phyloP scores from a whole-genome alignment of 306 rosid species.

The Casuarina cunninghamiana region DNA sequence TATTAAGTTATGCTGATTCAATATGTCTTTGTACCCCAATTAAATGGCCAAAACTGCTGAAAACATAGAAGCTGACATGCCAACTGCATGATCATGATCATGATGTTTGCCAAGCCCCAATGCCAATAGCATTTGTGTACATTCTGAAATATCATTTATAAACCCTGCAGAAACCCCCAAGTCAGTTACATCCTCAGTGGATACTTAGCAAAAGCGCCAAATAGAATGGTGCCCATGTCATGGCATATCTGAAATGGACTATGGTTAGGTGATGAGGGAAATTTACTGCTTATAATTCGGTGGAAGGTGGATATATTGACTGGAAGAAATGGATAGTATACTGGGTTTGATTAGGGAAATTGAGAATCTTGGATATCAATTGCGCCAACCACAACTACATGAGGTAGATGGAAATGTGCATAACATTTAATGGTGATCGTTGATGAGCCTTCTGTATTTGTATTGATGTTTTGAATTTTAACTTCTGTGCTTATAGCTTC shows the following conservation, averaged over 20 bases:
- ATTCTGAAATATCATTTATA: no score
- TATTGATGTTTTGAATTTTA: conserved; percentile 4
- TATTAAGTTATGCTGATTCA: no score
- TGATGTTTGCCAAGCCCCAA: no score
- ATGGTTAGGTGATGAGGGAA: not conserved
- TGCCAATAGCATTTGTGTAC: no score
- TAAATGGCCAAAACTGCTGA: no score
- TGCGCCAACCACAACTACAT: not conserved
- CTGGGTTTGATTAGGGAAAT: no score
- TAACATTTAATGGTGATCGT: not conserved
- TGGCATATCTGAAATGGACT: not conserved
- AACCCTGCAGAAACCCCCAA: not conserved
- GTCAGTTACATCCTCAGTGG: not conserved
- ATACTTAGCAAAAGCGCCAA: not conserved
- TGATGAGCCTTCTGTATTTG: not conserved
- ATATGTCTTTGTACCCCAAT: no score
- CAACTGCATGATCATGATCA: no score
- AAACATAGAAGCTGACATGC: no score
- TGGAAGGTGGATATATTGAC: no score
- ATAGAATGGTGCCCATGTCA: not conserved
- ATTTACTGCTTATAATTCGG: no score
- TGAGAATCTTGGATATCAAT: not conserved
- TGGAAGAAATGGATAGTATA: no score
- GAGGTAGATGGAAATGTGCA: not conserved
- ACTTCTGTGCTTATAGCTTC: not conserved